Evolutionary conservation across 2,329 filamentous ascomycete species (phyloP).

Genomic region (Aspergillus neoniger): DNA sequence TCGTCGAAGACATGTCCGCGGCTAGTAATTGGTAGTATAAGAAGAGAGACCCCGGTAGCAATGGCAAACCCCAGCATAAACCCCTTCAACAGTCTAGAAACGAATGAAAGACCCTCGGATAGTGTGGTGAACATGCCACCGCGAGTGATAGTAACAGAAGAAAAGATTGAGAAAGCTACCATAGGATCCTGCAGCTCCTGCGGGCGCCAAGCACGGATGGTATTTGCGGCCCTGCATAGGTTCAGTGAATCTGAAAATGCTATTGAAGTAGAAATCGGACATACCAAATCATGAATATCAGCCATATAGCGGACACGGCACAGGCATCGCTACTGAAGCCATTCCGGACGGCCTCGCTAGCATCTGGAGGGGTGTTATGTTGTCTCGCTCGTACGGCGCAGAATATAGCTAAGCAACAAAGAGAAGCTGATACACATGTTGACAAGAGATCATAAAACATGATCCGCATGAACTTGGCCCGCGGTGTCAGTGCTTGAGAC

Average conservation of each 20-base stretch:
- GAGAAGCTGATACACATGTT: conserved; percentile 59
- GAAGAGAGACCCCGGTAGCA: conserved; percentile 61
- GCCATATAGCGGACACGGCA: conserved; percentile 68
- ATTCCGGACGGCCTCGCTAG: conserved; percentile 30
- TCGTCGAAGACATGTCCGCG: conserved; percentile 64
- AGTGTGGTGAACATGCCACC: conserved; percentile 53
- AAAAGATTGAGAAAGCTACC: conserved; percentile 68
- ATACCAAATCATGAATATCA: conserved; percentile 67
- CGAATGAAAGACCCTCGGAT: conserved; percentile 27
- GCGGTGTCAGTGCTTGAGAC: conserved; percentile 64
- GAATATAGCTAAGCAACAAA: conserved; percentile 65
- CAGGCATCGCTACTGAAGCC: conserved; percentile 69
- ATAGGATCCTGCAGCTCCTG: conserved; percentile 63
- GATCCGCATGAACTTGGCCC: conserved; percentile 71
- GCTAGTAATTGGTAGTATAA: conserved; percentile 67
- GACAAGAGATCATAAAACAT: conserved; percentile 61
- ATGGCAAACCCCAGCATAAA: conserved; percentile 69
- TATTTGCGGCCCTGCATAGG: conserved; percentile 55
- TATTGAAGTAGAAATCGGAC: background rate
- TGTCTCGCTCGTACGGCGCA: conserved; percentile 65
- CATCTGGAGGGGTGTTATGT: conserved; percentile 51
- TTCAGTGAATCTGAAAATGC: background rate
- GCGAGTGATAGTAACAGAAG: conserved; percentile 60
- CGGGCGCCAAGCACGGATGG: conserved; percentile 64
- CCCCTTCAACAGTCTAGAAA: conserved; percentile 57